Evolutionary conservation across 306 rosid genomes (phyloP), one percentile per base, ranked within the genome.

Genomic region (Cyclanthera cordifolia): DNA sequence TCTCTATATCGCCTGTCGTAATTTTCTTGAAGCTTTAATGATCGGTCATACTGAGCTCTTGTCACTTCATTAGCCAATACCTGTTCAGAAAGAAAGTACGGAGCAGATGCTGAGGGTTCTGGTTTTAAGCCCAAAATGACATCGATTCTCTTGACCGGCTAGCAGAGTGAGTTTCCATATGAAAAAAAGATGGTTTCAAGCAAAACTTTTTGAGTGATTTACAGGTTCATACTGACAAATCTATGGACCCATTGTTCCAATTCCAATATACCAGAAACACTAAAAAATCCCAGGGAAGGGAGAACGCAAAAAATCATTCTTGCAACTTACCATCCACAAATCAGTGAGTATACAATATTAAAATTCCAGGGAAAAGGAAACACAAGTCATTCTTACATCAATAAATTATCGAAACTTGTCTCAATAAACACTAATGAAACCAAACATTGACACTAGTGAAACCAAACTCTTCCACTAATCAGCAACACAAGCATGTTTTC

Each of bases 31-130:
- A 79, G 78, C 76, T 74, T 76, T 61, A 89, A 86, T 54, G 82
- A 83, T 64, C 32, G 81, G 69, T 90, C 90, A 80, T 90, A 86
- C 74, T 77, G 84, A 76, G 34, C 61, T 77, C 93, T 84, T 0
- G 95, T 78, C 70, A 73, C 82, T 77, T 89, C 88, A 86, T 87
- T 77, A 34, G 96, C 82, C 57, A 92, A 79, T 19, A 92, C 90
- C 98, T 92, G 80, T 75, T 77, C 70, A 53, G 21, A 32, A 23
- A 54, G 70, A 70, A 28, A 79, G 47, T 30, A 39, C 1, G 19
- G 51, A 63, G 13, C 51, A 41, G 52, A 37, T 14, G 32, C 19
- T 63, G 0, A 21, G 69, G 51, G 2, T 63, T 20, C 25, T 60
- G 25, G 19, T 63, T 41, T 39, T 19, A 20, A 13, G 51, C 30